Evolutionary conservation across 1,284 basidiomycete species (phyloP), one percentile per base, ranked within the genome.

Genomic region (Ustilago lituana): DNA sequence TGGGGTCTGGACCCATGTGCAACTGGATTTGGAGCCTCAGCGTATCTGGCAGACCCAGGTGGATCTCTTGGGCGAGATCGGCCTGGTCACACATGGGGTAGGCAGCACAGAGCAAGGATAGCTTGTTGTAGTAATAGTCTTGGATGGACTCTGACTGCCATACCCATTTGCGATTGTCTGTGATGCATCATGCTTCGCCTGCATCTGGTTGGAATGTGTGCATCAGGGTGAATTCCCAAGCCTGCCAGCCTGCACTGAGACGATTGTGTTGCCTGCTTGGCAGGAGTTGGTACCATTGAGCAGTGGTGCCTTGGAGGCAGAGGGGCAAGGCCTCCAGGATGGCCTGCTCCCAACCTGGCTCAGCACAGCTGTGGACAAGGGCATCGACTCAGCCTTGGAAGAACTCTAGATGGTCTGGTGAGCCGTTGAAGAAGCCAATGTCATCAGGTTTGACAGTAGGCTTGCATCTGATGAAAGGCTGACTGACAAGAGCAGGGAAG

Each of bases 391-490:
- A 2, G 22, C 39, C 17, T 9, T 4, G 6, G 39, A 41, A 41
- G 23, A 46, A 35, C 44, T 46, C 31, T 1, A 46, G 44, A 17
- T n/a, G 8, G 11, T 46, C 29, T 7, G 44, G 0, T 2, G 7
- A 12, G 29, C 44, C 44, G 27, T 46, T 17, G 17, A 19, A 46
- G 6, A 14, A 5, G n/a, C 44, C 32, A 23, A 46, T 32, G 20
- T 46, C 29, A 1, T 46, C 31, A 9, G 44, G 27, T 22, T 46
- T 46, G 44, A 32, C 39, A 15, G 39, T 14, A n/a, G 39, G 39
- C 12, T 27, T n/a, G n/a, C n/a, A n/a, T n/a, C n/a, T n/a, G n/a
- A n/a, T n/a, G n/a, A n/a, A n/a, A n/a, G n/a, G n/a, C n/a, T n/a
- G n/a, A n/a, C n/a, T n/a, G n/a, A n/a, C n/a, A n/a, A n/a, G n/a